Base-by-base conservation (phyloP, 805 yeast genomes). In the Lachancea nothofagi region DNA sequence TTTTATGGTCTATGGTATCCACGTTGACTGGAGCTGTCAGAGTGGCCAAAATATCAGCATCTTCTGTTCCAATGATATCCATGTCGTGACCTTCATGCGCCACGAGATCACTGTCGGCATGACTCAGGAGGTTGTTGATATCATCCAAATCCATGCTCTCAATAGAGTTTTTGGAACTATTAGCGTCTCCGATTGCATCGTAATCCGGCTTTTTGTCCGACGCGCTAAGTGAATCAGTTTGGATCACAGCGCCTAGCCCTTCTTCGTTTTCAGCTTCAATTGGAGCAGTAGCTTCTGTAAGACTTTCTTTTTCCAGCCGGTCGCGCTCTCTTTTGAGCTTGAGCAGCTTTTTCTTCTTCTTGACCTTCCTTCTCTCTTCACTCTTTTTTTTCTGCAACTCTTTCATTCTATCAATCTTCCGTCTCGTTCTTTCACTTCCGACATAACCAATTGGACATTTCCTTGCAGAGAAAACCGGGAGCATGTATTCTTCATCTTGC, bases 371-470 rank as follows among this genome's bases (percentile, higher is more conserved):
- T 40, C 58, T 61, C 44, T 57, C 59, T 34, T 57, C 62, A 21
- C 53, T 50, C 42, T 56, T 62, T 44, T 60, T 57, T 35, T 55
- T 53, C 38, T 61, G 65, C 22, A 56, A 33, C 44, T 58, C 62
- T 38, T 61, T 61, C 57, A 61, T 58, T 41, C 51, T 56, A 40
- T 57, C 64, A 27, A 61, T 58, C 48, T 56, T 61, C 42, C 54
- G 54, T 40, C 64, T 48, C 7, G 64, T 61, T 21, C 61, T 50
- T 41, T 58, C 64, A 39, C 54, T 59, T 9, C 65, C 65, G 22
- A 61, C 53, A 42, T 59, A 61, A 14, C 65, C 64, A 22, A 61
- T 57, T n/a, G 65, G 65, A 9, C 51, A 60, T 32, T 57, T 58
- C 32, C 53, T 51, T 4, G 54, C 54, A 2, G 60, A 51, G 32